Evolutionary conservation across 176 grass and related monocot genomes (phyloP), one percentile per base, ranked within the genome.

Genomic region (Otatea glauca): DNA sequence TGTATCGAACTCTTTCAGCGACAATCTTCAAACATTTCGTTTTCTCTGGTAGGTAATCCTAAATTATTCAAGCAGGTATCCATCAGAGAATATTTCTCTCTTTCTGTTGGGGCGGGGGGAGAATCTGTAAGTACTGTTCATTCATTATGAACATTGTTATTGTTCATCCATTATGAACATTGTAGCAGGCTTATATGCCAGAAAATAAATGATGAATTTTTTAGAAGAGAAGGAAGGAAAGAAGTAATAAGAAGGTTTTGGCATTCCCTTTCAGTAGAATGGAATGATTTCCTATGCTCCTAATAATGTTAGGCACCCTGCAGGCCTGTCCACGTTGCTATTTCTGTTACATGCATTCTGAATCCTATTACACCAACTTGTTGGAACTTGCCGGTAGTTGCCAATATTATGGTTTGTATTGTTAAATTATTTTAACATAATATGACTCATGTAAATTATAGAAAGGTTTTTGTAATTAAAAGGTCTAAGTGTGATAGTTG

Each of bases 41-140:
- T 87, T 76, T 82, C 50, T 76, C 71, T 62, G 64, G n/a, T 62
- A 51, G 29, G 64, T 32, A 77, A 49, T 82, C 41, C 21, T 62
- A 25, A 87, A 65, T 51, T 88, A 41, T 83, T 53, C 18, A 81
- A 59, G 78, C 49, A 68, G 53, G 48, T 68, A 45, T 45, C 20
- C 24, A 37, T 74, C 69, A 48, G 53, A 56, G 14, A 85, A 65
- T 77, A 79, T 81, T 10, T 79, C 9, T 37, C 48, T 74, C 60
- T 21, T 61, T 11, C 5, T 13, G n/a, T 11, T 21, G 18, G 7
- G 12, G 23, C 1, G 29, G 29, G 29, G 23, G 23, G 25, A 25
- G 10, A 13, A 25, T 15, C 2, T 29, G 44, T 9, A 32, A 17
- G 16, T 64, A 68, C n/a, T 53, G 34, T 72, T 64, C 15, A 27